Evolutionary conservation across 176 grass and related monocot genomes (phyloP).

Genomic region (Lolium rigidum): DNA sequence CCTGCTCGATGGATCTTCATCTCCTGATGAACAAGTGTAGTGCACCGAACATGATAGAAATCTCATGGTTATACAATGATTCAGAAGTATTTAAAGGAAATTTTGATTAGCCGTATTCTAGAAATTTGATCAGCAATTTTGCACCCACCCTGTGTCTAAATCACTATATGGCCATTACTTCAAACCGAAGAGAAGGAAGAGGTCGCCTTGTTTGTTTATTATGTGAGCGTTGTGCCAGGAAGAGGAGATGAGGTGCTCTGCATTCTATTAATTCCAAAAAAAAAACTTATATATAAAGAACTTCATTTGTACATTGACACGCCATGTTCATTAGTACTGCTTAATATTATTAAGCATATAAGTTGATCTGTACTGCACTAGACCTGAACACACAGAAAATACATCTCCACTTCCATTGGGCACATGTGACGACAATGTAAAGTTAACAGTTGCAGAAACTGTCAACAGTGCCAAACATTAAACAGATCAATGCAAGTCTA

Average conservation of each 20-base stretch:
- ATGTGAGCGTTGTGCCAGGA: background rate
- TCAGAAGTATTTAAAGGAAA: background rate
- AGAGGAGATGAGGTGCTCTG: background rate
- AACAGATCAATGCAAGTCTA: background rate
- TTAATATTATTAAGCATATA: background rate
- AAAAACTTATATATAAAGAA: no score
- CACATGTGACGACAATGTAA: background rate
- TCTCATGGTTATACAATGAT: background rate
- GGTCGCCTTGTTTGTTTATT: background rate
- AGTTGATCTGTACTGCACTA: conserved; percentile 20
- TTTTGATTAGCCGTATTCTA: background rate
- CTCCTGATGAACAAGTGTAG: no score
- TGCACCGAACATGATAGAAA: background rate
- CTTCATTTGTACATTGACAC: no score
- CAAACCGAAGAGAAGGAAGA: background rate
- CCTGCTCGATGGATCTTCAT: no score
- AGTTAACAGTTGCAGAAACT: background rate
- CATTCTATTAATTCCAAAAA: no score
- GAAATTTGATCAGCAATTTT: background rate
- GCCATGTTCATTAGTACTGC: no score
- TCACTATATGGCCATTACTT: background rate
- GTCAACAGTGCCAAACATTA: background rate
- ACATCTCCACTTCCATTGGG: background rate
- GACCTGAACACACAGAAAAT: conserved; percentile 54
- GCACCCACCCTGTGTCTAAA: no score